Conservation (phyloP, 2,329 filamentous ascomycete species). For the Phaeosphaeria sp. region DNA sequence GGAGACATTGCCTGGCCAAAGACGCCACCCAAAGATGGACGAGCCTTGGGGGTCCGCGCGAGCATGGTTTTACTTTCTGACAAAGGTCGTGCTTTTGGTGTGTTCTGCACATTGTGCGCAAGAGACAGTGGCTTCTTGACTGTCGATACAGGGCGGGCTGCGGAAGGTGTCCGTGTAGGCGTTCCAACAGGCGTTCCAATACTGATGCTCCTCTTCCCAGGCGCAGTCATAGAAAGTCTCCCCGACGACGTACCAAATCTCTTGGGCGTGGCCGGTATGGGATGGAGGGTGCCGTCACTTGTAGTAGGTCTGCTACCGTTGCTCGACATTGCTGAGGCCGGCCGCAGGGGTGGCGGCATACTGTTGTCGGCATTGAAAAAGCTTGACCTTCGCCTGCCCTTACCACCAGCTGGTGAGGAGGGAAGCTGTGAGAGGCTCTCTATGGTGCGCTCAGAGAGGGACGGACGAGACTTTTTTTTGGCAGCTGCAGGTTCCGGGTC, state of each 20-base stretch:
- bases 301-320: constrained; percentile 58
- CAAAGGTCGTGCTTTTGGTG: constrained; percentile 37
- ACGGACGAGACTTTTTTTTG: constrained; percentile 56
- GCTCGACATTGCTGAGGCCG: constrained; percentile 65
- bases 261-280: constrained; percentile 39
- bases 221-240: constrained; percentile 42
- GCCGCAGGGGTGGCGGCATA: constrained; percentile 67
- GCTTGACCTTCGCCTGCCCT: constrained; percentile 68
- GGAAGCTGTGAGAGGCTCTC: constrained; percentile 82
- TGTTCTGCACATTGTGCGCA: constrained; percentile 32
- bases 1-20: constrained; percentile 46
- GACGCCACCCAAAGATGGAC: constrained; percentile 38
- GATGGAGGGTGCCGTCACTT: constrained; percentile 48
- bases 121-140: constrained; percentile 38
- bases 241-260: constrained; percentile 19
- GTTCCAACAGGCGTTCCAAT: constrained; percentile 29
- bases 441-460: constrained; percentile 82
- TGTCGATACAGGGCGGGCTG: constrained; percentile 41
- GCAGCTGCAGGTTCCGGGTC: constrained; percentile 20
- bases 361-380: constrained; percentile 74
- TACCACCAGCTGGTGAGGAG: constrained; percentile 69
- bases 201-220: constrained; percentile 45
- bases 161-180: constrained; percentile 39
- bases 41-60: constrained; percentile 41
- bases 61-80: constrained; percentile 46